A percentile compares a stretch with the other conserved stretches of the same genome.
phyloP scores from a whole-genome alignment of 805 yeast genomes.

The Ogataea nakhonphanomensis region DNA sequence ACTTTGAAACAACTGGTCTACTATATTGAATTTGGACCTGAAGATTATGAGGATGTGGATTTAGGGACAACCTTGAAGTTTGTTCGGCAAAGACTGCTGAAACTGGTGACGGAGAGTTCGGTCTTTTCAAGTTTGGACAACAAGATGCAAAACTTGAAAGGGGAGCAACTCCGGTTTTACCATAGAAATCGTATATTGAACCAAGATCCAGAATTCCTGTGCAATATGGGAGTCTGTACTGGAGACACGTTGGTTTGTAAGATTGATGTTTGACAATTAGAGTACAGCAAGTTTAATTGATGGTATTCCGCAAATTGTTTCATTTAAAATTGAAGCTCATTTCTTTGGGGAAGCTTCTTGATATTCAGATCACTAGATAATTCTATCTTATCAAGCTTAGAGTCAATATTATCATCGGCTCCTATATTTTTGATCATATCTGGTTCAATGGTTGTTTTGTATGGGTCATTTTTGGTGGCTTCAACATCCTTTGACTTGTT shows the following conservation, averaged over 20 bases:
- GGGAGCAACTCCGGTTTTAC: conserved; percentile 11
- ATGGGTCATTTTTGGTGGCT: not conserved
- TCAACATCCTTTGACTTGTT: not conserved
- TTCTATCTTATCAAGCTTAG: not conserved
- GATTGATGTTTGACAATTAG: conserved; percentile 12
- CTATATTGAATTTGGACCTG: conserved; percentile 79
- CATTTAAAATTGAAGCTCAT: conserved; percentile 9
- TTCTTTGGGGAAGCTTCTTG: conserved; percentile 4
- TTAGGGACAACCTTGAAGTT: conserved; percentile 66
- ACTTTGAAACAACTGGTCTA: conserved; percentile 42
- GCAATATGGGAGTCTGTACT: conserved; percentile 51
- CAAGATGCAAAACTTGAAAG: conserved; percentile 36
- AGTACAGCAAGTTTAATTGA: not conserved
- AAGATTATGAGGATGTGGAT: conserved; percentile 70
- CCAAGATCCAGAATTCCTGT: conserved; percentile 45
- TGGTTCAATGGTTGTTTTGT: not conserved
- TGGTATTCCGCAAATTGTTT: too few species aligned
- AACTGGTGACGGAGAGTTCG: conserved; percentile 47
- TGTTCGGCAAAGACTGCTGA: conserved; percentile 53
- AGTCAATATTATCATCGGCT: not conserved
- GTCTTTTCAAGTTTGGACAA: conserved; percentile 25
- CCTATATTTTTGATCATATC: not conserved
- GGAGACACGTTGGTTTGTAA: conserved; percentile 44
- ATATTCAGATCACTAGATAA: not conserved
- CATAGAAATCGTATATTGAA: conserved; percentile 13